A percentile compares a stretch with the other conserved stretches of the same genome.
These are phyloP conservation scores for Boletellus sp. DNA, from an alignment of 1,284 basidiomycete species.

Conservation along the genomic window DNA sequence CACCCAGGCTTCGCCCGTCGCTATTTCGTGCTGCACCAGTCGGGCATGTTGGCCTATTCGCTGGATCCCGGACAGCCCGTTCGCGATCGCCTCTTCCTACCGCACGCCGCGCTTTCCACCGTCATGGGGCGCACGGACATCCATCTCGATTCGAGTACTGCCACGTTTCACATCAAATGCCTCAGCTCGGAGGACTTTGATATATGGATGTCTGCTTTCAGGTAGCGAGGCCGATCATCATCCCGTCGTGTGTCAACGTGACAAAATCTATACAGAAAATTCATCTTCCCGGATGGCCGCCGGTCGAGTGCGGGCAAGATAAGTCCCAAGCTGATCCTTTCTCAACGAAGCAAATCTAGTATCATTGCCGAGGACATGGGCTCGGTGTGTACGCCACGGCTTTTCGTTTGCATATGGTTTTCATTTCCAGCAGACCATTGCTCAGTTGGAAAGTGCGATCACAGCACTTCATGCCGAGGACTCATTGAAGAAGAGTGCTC, in stretches of 20 bases:
- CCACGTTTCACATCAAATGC: constrained; percentile 79
- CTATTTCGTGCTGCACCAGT: constrained; percentile 65
- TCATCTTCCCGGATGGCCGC: constrained; percentile 50
- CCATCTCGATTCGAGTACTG: constrained; percentile 71
- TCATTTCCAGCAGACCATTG: constrained; percentile 35
- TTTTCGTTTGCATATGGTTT: constrained; percentile 7
- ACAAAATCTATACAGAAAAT: constrained; percentile 42
- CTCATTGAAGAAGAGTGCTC: constrained; percentile 32
- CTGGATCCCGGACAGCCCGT: constrained; percentile 67
- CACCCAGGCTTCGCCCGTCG: constrained; percentile 75
- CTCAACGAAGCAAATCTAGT: constrained; percentile 44
- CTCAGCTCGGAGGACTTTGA: constrained; percentile 67
- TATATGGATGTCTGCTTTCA: constrained; percentile 69
- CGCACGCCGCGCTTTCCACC: constrained; percentile 72
- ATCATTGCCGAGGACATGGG: constrained; percentile 61
- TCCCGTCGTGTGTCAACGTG: constrained; percentile 8
- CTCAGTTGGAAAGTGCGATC: constrained; percentile 43
- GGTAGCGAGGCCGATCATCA: constrained; percentile 39
- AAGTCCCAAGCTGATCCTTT: constrained; percentile 37
- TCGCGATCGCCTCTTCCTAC: constrained; percentile 67
- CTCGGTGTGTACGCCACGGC: constrained; percentile 38
- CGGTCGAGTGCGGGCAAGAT: constrained; percentile 45
- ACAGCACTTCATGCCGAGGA: constrained; percentile 31
- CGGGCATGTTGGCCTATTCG: constrained; percentile 73
- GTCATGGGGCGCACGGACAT: constrained; percentile 67